Percentiles rank a stretch among this genome's conserved stretches.
These are phyloP conservation scores for Capsella bursapastoris DNA, from an alignment of 345 rosid genomes.

Conservation along the genomic window DNA sequence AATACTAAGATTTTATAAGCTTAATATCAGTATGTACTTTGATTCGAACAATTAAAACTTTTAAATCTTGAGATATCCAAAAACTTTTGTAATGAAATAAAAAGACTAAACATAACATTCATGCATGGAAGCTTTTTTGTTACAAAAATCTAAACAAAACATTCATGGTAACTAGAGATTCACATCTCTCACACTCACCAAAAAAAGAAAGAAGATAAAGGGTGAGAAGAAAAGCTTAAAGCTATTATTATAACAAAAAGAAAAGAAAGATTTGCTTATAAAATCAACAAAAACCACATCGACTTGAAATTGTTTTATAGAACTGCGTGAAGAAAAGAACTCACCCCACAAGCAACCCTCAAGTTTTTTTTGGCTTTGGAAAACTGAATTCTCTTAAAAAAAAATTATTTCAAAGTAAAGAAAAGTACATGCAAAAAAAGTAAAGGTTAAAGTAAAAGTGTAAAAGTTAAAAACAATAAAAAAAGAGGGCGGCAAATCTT, in stretches of 20 bases:
- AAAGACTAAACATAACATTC: constrained; percentile 1
- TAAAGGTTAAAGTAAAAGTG: constrained; percentile 39
- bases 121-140: neutral
- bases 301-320: neutral
- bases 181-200: neutral
- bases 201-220: neutral
- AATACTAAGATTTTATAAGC: neutral
- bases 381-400: neutral
- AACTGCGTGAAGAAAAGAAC: constrained; percentile 37
- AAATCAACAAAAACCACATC: neutral
- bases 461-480: constrained; percentile 22
- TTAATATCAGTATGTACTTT: neutral
- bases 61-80: neutral
- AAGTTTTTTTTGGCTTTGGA: constrained; percentile 19
- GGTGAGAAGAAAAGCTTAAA: constrained; percentile 6
- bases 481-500: constrained; percentile 47
- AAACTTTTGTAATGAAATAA: constrained; percentile 3
- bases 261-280: constrained; percentile 4
- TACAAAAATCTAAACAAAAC: neutral
- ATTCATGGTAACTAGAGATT: constrained; percentile 1
- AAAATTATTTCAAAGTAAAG: constrained; percentile 35
- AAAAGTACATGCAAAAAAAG: constrained; percentile 36
- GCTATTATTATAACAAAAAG: neutral
- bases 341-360: constrained; percentile 33
- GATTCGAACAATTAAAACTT: neutral